Evolutionary conservation across 2,329 filamentous ascomycete species (phyloP), one percentile per base, ranked within the genome.

Genomic region (Grosmannia penicillata): DNA sequence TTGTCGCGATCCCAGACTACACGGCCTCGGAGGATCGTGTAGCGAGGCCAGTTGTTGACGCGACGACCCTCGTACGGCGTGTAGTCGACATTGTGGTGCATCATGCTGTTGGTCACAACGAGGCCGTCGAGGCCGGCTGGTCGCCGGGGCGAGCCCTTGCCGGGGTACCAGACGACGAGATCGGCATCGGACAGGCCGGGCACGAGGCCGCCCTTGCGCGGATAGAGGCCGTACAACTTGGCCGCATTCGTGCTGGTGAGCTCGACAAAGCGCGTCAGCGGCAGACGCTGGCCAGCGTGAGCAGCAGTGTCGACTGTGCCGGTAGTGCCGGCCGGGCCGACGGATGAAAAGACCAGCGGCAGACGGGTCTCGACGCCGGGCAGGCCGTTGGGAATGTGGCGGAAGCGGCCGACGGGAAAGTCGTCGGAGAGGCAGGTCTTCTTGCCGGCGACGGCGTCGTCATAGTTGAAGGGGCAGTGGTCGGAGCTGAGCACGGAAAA

Each of bases 11-110:
- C 68, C 70, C 68, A 78, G 1, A 75, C 66, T 0, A 78, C 61
- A 43, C 67, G 54, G 0, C 74, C 74, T 39, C 74, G 54, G 30
- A 79, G 45, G 8, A 78, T 58, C 0, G 72, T 77, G 48, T 69
- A 76, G 17, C 73, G 59, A 10, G 73, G 73, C 73, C 74, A 78
- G 41, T 78, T 71, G 22, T 59, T 60, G 29, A 78, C 48, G n/a
- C 49, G 55, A 35, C 59, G 60, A 0, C 72, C 72, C 49, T 78
- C 72, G 46, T 69, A 78, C 0, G 73, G 72, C 8, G 72, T 75
- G 48, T 78, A 75, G 48, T 78, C 72, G 3, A 74, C 65, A 43
- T 70, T 62, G 49, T 78, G 73, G 51, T 78, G 72, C 44, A 78
- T 51, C 54, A 67, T 65, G 8, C 57, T 56, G 47, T 76, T 74